Conservation (phyloP, 2,329 filamentous ascomycete genomes). For the Fusarium pininemorale region DNA sequence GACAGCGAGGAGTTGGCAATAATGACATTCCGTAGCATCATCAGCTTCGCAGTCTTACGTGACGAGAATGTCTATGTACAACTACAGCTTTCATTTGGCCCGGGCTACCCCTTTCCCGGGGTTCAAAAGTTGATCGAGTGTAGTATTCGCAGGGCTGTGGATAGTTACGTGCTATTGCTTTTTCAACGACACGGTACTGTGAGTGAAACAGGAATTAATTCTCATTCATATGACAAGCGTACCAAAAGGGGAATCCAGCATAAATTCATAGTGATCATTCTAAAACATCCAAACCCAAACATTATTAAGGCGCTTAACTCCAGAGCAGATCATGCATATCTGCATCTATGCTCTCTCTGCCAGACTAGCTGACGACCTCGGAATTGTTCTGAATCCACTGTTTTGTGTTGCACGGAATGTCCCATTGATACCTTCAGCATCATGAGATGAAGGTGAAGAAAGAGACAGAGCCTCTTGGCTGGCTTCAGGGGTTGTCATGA, state of each 20-base stretch:
- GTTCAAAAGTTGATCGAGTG: constrained; percentile 45
- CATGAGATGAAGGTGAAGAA: background rate
- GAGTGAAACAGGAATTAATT: background rate
- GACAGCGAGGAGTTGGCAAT: no score
- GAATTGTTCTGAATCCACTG: constrained; percentile 41
- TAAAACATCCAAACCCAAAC: background rate
- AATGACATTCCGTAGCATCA: constrained; percentile 29
- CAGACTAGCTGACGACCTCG: constrained; percentile 30
- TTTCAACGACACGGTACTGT: background rate
- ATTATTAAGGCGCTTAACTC: background rate
- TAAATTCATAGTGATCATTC: background rate
- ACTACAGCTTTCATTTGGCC: constrained; percentile 45
- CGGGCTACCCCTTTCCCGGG: constrained; percentile 41
- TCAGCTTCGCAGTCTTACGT: constrained; percentile 43
- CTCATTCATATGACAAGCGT: background rate
- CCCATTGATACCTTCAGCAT: background rate
- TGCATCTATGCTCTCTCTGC: constrained; percentile 16
- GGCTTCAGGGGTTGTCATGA: constrained; percentile 3
- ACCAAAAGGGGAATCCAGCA: background rate
- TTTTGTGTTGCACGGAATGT: constrained; percentile 5
- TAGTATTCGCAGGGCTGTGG: constrained; percentile 10
- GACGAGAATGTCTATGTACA: constrained; percentile 46
- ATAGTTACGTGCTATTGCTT: background rate
- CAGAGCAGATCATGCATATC: background rate
- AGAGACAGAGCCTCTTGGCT: constrained; percentile 2